Evolutionary conservation across 2,329 filamentous ascomycete species (phyloP).

Genomic region (Penicillium glabrum): DNA sequence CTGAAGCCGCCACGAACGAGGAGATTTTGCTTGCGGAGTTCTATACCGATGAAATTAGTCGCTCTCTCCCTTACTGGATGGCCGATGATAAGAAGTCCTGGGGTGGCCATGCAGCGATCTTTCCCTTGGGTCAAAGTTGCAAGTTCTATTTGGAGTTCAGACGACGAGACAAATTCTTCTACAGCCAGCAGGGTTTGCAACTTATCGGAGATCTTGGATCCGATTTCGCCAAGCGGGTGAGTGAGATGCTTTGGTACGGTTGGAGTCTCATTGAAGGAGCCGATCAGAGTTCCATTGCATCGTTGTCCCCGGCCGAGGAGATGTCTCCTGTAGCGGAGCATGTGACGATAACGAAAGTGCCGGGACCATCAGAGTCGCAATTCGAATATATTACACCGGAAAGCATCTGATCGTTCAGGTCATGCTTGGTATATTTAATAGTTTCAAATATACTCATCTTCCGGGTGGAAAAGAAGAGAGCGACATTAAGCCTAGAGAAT

Average conservation of each 20-base stretch:
- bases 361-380: background rate
- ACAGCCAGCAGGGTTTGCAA: background rate
- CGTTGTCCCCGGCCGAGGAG: background rate
- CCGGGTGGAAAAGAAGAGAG: no score
- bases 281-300: background rate
- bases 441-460: no score
- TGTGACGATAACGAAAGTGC: background rate
- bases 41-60: conserved; percentile 6
- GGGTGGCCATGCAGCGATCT: background rate
- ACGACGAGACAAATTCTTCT: conserved; percentile 2
- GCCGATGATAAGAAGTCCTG: conserved; percentile 2
- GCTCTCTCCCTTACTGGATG: conserved; percentile 3
- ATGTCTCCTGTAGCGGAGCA: background rate
- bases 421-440: no score
- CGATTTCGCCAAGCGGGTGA: background rate
- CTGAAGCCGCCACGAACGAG: background rate
- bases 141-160: conserved; percentile 5
- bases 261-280: background rate
- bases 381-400: background rate
- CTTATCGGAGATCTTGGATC: background rate
- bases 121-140: conserved; percentile 1
- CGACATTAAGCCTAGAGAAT: no score
- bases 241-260: background rate
- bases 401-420: background rate
- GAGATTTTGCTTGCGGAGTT: conserved; percentile 6